Base-by-base conservation (phyloP, 306 rosid genomes). In the Betula pendula region DNA sequence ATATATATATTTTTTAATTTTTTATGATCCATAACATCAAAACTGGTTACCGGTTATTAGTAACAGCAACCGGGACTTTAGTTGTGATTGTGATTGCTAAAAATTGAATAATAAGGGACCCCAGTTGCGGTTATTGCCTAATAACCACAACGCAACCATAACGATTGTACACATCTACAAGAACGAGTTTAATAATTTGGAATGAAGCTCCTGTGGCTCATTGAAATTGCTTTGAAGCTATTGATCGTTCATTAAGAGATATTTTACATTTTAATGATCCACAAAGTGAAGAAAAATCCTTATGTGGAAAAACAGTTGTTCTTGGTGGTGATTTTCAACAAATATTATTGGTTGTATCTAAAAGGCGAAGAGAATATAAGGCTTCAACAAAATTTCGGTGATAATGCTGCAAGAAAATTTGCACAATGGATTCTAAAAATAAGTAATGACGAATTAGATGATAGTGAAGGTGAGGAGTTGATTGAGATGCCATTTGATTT, bases 251-350 rank as follows among this genome's bases (percentile, higher is more conserved):
- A 0, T 56, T 58, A 3, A 24, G 44, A n/a, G 77, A n/a, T n/a
- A n/a, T n/a, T n/a, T n/a, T n/a, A n/a, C n/a, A n/a, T n/a, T n/a
- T n/a, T n/a, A n/a, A n/a, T n/a, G n/a, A n/a, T n/a, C n/a, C n/a
- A n/a, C n/a, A n/a, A n/a, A n/a, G n/a, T n/a, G n/a, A n/a, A n/a
- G n/a, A n/a, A n/a, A n/a, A n/a, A n/a, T n/a, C n/a, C n/a, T n/a
- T n/a, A n/a, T n/a, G n/a, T n/a, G 50, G 50, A 15, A 47, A 12
- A 17, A 2, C 1, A 47, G 2, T 47, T 47, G 16, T 68, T 20
- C 19, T 77, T 0, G 59, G 50, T 6, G 22, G 59, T 14, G 59
- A 77, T 25, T 77, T 77, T 45, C 4, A 19, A 12, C 51, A 80
- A 7, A 68, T 67, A 0, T 25, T 40, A 1, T 60, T 22, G 2